phyloP scores from a whole-genome alignment of 2,329 filamentous ascomycete genomes.

The Fusarium palustre region DNA sequence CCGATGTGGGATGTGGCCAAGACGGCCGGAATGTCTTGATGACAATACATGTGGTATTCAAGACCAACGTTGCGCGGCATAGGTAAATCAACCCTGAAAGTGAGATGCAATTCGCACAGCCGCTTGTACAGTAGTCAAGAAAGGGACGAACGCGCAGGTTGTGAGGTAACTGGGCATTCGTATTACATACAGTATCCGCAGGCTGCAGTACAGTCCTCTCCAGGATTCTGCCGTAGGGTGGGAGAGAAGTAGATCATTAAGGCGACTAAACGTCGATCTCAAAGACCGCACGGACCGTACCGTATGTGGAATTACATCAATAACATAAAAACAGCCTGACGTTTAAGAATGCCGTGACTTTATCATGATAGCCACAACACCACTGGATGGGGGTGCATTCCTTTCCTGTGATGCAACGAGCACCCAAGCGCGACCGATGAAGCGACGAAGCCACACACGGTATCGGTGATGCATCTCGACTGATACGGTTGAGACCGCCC shows the following conservation, averaged over 20 bases:
- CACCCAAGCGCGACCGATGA: constrained; percentile 2
- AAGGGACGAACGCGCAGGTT: neutral
- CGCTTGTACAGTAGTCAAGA: neutral
- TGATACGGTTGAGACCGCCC: constrained; percentile 22
- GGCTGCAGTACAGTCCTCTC: constrained; percentile 8
- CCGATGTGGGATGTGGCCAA: constrained; percentile 10
- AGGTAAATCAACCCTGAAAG: constrained; percentile 5
- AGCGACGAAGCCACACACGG: constrained; percentile 26
- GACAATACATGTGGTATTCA: constrained; percentile 20
- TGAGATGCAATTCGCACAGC: constrained; percentile 6
- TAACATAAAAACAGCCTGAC: constrained; percentile 9
- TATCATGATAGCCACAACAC: constrained; percentile 29
- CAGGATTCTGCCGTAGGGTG: constrained; percentile 15
- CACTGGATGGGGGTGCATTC: constrained; percentile 30
- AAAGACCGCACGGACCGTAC: constrained; percentile 41
- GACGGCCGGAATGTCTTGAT: constrained; percentile 40
- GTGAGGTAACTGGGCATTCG: neutral
- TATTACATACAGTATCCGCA: constrained; percentile 10
- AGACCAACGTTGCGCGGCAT: constrained; percentile 4
- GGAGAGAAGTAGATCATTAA: constrained; percentile 31
- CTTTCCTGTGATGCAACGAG: constrained; percentile 20
- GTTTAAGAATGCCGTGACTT: constrained; percentile 33
- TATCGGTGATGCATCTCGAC: constrained; percentile 22
- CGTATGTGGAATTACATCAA: constrained; percentile 26
- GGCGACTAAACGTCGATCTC: constrained; percentile 33